These are phyloP conservation scores for Musa schizocarpa DNA, from an alignment of 176 grass and related monocot species.

Conservation along the genomic window DNA sequence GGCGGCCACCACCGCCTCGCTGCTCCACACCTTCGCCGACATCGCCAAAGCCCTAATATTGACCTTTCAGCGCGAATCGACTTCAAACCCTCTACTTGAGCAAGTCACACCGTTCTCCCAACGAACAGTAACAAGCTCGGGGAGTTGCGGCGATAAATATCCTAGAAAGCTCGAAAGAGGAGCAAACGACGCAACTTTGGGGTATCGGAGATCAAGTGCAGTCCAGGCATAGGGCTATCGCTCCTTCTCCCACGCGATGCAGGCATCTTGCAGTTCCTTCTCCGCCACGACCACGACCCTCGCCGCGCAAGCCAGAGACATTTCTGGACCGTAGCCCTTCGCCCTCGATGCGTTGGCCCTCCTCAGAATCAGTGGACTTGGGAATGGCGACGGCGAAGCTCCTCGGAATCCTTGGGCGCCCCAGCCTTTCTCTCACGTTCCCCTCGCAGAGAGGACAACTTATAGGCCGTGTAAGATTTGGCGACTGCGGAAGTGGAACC, in stretches of 20 bases:
- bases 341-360: not conserved
- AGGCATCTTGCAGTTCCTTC: not conserved
- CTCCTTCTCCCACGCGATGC: constrained; percentile 11
- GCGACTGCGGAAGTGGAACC: not conserved
- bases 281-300: not conserved
- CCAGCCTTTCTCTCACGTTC: not conserved
- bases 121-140: not conserved
- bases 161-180: no score
- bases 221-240: not conserved
- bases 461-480: not conserved
- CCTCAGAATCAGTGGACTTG: not conserved
- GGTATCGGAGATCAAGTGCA: not conserved
- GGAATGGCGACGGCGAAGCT: not conserved
- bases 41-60: not conserved
- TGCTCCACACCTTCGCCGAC: not conserved
- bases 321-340: not conserved
- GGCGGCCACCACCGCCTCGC: not conserved
- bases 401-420: no score
- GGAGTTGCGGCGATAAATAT: no score
- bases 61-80: not conserved
- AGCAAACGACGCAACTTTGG: not conserved
- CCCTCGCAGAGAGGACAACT: not conserved
- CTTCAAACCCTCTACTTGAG: not conserved
- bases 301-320: not conserved
- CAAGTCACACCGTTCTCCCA: not conserved